Conservation (phyloP, 495 filamentous ascomycete species). For the Penicillium canariense region DNA sequence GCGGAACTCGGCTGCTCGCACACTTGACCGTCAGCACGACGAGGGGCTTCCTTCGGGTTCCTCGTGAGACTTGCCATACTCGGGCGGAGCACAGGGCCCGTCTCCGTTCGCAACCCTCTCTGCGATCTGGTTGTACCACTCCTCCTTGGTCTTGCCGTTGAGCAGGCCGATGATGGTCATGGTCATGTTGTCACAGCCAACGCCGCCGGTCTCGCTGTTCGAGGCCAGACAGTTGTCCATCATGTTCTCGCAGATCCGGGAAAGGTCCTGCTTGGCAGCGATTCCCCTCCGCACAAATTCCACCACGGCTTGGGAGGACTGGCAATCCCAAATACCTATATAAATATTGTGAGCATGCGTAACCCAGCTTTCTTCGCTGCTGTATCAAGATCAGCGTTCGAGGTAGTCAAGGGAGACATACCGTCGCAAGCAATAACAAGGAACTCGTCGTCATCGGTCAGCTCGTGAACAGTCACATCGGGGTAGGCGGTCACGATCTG, state of each 20-base stretch:
- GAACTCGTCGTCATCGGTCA: slow-evolving; percentile 94
- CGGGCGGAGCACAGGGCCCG: slow-evolving; percentile 96
- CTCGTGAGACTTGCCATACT: slow-evolving; percentile 87
- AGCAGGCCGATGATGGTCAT: slow-evolving; percentile 90
- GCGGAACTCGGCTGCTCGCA: slow-evolving; percentile 85
- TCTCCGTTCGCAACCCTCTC: slow-evolving; percentile 94
- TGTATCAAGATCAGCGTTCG: background rate
- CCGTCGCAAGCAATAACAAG: slow-evolving; percentile 96
- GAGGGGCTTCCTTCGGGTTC: slow-evolving; percentile 41
- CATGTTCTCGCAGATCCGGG: slow-evolving; percentile 98
- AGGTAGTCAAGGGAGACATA: slow-evolving; percentile 43
- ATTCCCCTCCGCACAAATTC: slow-evolving; percentile 97
- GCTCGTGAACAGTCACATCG: slow-evolving; percentile 85
- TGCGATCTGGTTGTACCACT: slow-evolving; percentile 96
- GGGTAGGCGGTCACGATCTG: slow-evolving; percentile 98
- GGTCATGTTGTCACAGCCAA: slow-evolving; percentile 99
- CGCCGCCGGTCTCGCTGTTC: slow-evolving; percentile 95
- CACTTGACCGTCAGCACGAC: slow-evolving; percentile 46
- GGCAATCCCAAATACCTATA: slow-evolving; percentile 97
- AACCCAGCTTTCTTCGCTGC: too few species aligned
- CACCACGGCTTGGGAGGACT: slow-evolving; percentile 93
- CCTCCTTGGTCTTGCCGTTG: slow-evolving; percentile 85
- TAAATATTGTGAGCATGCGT: background rate
- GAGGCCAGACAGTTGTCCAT: slow-evolving; percentile 99
- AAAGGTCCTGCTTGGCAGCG: slow-evolving; percentile 88